Conservation (phyloP, 1,139 yeast genomes). For the Zygotorulaspora mrakii region DNA sequence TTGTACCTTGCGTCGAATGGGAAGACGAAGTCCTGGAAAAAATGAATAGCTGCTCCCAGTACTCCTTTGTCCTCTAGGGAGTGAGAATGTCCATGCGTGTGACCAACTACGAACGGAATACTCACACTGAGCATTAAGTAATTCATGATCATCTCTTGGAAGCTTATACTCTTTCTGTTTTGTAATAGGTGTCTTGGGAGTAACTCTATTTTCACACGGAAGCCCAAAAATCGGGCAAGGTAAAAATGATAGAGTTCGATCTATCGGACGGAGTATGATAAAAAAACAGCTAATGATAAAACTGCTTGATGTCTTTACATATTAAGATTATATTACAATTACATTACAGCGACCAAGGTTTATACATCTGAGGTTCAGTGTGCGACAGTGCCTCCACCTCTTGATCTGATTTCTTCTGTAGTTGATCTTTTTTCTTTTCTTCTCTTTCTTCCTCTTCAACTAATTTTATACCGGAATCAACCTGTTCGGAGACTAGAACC, state of each 20-base stretch:
- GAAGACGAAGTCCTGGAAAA: slow-evolving; percentile 17
- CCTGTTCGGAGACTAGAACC: slow-evolving; percentile 32
- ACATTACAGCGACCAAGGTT: slow-evolving; percentile 33
- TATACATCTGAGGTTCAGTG: slow-evolving; percentile 32
- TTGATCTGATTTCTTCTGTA: slow-evolving; percentile 25
- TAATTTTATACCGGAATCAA: slow-evolving; percentile 31
- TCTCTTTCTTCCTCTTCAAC: slow-evolving; percentile 28
- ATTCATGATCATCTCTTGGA: no score
- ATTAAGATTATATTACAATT: slow-evolving; percentile 6
- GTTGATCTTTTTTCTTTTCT: slow-evolving; percentile 18
- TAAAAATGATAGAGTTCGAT: no score
- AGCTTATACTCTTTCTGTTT: no score
- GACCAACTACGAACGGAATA: slow-evolving; percentile 5
- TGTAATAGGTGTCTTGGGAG: no score
- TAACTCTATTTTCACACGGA: no score
- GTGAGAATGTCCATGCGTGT: slow-evolving; percentile 10
- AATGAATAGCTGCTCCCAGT: slow-evolving; percentile 2
- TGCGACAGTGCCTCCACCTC: slow-evolving; percentile 32
- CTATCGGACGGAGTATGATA: no score
- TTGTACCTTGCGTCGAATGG: slow-evolving; percentile 41
- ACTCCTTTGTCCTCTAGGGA: slow-evolving; percentile 1
- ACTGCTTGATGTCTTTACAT: neutral
- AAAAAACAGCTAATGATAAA: slow-evolving; percentile 3
- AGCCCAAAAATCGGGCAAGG: no score
- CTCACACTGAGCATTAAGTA: neutral